Base-by-base conservation (phyloP, 768 basidiomycete genomes). In the Cystoderma amianthinum region DNA sequence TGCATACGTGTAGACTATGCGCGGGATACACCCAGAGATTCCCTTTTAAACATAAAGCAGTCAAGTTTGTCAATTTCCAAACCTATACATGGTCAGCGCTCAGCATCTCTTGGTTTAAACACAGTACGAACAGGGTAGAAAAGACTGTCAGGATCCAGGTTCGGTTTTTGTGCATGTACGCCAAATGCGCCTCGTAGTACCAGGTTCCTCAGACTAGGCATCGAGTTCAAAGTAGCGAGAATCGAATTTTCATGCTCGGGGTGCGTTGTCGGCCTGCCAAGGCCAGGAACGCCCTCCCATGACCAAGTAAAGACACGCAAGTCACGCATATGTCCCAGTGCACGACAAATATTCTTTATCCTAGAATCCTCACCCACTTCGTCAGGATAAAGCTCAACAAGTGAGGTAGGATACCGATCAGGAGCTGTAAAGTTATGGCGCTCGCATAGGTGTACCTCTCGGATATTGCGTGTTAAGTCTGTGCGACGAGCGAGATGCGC, bases 31-130 rank as follows among this genome's bases (percentile, higher is more conserved):
- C 52, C 58, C 58, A 65, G 2, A 57, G 44, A 41, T 59, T 53
- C 3, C 62, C 59, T 19, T 43, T 44, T 4, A 65, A 48, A 35
- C 53, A 55, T 16, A 65, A 39, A 15, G 51, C 57, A 5, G 44
- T 56, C n/a, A 63, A 46, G 45, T 62, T 60, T 2, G 46, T 37
- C 11, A 62, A 37, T 20, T 49, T 52, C 63, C 63, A 65, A 6
- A 53, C 53, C 63, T 65, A 25, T 9, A 30, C 15, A 30, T 30
- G 28, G 15, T 30, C 15, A 30, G 15, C 9, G 9, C 10, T 30
- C 9, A 9, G 15, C 10, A 9, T 9, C 15, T 9, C 9, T 30
- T 9, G 28, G 28, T 9, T 9, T 30, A 15, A 15, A 30, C 15
- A 30, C 9, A 30, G 10, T 30, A n/a, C n/a, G 28, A 30, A 30